A percentile compares a stretch with the other conserved stretches of the same genome.
Conservation (phyloP, 2,329 filamentous ascomycete genomes). For the Monosporascus sp. region DNA sequence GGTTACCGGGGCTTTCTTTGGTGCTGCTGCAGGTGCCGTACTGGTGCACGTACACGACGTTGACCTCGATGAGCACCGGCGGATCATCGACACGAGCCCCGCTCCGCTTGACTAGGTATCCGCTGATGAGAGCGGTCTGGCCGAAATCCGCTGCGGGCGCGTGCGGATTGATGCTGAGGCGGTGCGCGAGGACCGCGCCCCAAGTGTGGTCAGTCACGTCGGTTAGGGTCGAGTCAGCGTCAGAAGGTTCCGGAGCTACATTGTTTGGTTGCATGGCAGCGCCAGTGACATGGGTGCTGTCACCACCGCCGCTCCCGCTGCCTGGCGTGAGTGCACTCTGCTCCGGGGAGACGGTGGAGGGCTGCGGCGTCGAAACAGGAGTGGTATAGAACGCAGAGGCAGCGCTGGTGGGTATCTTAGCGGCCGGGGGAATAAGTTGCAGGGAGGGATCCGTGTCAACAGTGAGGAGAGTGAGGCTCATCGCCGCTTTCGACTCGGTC, state of each 20-base stretch:
- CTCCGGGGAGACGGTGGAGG: constrained; percentile 55
- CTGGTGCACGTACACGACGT: constrained; percentile 43
- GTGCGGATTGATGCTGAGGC: constrained; percentile 51
- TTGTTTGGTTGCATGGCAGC: neutral
- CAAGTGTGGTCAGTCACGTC: constrained; percentile 72
- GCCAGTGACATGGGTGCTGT: constrained; percentile 18
- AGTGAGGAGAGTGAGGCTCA: constrained; percentile 55
- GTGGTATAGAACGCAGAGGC: constrained; percentile 50
- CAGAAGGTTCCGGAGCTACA: constrained; percentile 34
- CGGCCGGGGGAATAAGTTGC: constrained; percentile 53
- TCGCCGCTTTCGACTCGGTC: constrained; percentile 43
- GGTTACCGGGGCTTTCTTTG: constrained; percentile 14
- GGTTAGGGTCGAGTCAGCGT: constrained; percentile 63
- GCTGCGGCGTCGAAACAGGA: constrained; percentile 63
- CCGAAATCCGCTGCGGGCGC: neutral
- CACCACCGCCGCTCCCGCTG: constrained; percentile 33
- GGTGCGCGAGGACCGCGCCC: constrained; percentile 65
- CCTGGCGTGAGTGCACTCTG: constrained; percentile 47
- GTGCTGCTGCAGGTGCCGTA: constrained; percentile 1
- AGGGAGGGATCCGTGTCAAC: constrained; percentile 62
- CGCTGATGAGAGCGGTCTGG: constrained; percentile 48
- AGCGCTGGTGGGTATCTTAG: constrained; percentile 41
- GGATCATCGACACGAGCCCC: constrained; percentile 52
- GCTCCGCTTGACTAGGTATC: constrained; percentile 61
- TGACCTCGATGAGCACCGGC: constrained; percentile 58